Evolutionary conservation across 2,329 filamentous ascomycete genomes (phyloP).

Genomic region (Septoria linicola): DNA sequence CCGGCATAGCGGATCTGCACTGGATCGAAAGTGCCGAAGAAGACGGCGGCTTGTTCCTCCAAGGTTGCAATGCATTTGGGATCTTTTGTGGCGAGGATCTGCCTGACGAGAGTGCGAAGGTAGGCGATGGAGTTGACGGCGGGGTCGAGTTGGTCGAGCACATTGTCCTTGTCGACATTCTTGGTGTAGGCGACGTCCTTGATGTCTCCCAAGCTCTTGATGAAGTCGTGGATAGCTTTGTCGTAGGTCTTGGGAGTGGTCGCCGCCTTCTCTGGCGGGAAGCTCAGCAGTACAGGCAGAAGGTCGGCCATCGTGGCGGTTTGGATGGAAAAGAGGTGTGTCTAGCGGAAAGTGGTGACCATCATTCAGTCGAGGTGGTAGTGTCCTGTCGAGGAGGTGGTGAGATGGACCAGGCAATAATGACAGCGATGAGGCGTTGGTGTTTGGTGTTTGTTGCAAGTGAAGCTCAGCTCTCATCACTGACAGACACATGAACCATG

Average conservation of each 20-base stretch:
- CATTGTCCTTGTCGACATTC: slow-evolving; percentile 42
- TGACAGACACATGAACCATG: too few relatives aligned
- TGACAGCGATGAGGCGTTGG: too few relatives aligned
- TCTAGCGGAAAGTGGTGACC: slow-evolving; percentile 3
- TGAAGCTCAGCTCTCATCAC: too few relatives aligned
- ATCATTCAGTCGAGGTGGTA: slow-evolving; percentile 2
- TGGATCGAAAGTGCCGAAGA: slow-evolving; percentile 52
- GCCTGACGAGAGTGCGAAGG: slow-evolving; percentile 53
- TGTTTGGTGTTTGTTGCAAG: too few relatives aligned
- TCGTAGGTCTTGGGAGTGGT: slow-evolving; percentile 43
- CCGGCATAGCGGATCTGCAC: slow-evolving; percentile 57
- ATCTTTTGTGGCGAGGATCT: slow-evolving; percentile 28
- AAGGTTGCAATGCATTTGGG: slow-evolving; percentile 42
- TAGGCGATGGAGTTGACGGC: slow-evolving; percentile 60
- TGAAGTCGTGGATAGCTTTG: slow-evolving; percentile 37
- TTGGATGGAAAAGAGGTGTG: neutral
- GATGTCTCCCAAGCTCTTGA: slow-evolving; percentile 39
- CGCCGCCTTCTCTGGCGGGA: slow-evolving; percentile 35
- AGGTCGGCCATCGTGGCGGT: slow-evolving; percentile 30
- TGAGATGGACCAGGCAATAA: neutral
- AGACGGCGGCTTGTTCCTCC: slow-evolving; percentile 50
- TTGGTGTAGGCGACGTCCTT: slow-evolving; percentile 38
- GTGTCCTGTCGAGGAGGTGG: neutral
- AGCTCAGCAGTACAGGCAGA: slow-evolving; percentile 32
- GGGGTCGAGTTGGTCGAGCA: slow-evolving; percentile 54